These are phyloP conservation scores for Psilocybe sp. DNA, from an alignment of 768 basidiomycete genomes.

Conservation along the genomic window DNA sequence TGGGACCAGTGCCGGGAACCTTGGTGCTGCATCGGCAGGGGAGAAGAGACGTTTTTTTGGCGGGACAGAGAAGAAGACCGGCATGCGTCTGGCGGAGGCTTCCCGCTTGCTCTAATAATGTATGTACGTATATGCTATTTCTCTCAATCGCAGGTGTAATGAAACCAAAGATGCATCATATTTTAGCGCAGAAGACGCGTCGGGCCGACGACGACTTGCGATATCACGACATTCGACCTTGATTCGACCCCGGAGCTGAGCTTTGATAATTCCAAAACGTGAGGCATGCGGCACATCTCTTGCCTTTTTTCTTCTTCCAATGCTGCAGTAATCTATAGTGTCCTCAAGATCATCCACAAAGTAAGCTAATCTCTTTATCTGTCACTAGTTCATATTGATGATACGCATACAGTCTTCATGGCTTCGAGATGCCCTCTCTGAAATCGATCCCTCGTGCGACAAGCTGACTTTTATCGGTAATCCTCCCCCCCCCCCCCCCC, in stretches of 20 bases:
- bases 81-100: constrained; percentile 79
- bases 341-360: constrained; percentile 84
- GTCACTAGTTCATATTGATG: background rate
- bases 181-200: constrained; percentile 68
- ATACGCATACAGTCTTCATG: constrained; percentile 63
- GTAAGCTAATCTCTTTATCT: constrained; percentile 29
- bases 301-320: background rate
- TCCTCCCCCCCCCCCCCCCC: too few species aligned
- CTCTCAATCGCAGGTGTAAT: background rate
- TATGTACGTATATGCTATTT: constrained; percentile 38
- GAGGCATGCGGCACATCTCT: constrained; percentile 31
- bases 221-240: constrained; percentile 81
- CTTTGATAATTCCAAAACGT: constrained; percentile 64
- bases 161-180: too few species aligned
- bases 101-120: constrained; percentile 79
- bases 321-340: constrained; percentile 33
- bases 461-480: constrained; percentile 82
- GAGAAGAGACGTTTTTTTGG: constrained; percentile 16
- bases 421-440: constrained; percentile 89
- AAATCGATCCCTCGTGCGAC: constrained; percentile 86
- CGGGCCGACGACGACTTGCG: constrained; percentile 86
- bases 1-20: constrained; percentile 33
- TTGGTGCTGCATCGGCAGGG: constrained; percentile 17
- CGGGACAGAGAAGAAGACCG: constrained; percentile 63
- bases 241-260: constrained; percentile 81